These are phyloP conservation scores for Cicer arietinum DNA, from an alignment of 306 rosid genomes.

Conservation along the genomic window DNA sequence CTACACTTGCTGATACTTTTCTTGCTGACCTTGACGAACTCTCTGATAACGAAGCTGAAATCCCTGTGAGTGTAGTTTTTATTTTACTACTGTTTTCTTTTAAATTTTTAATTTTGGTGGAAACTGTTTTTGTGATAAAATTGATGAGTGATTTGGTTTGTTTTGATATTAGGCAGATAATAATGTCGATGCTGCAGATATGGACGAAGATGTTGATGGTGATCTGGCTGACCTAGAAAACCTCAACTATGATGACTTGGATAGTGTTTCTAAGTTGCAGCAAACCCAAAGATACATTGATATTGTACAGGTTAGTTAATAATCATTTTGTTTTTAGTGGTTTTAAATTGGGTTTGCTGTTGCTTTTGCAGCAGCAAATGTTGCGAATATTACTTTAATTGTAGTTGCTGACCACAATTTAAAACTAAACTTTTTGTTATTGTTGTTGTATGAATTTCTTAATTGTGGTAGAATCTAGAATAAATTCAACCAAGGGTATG, in stretches of 20 bases:
- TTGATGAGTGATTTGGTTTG: not conserved
- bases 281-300: constrained; percentile 77
- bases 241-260: constrained; percentile 90
- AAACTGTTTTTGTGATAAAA: not conserved
- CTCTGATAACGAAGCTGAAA: constrained; percentile 82
- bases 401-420: too few relatives aligned
- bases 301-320: constrained; percentile 67
- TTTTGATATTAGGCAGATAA: constrained; percentile 61
- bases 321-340: not conserved
- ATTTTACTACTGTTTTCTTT: not conserved
- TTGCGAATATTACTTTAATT: not conserved
- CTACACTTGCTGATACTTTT: constrained; percentile 91
- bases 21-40: constrained; percentile 94
- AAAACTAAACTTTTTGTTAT: not conserved
- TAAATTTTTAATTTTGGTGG: constrained; percentile 32
- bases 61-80: constrained; percentile 52
- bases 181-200: constrained; percentile 54
- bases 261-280: constrained; percentile 90
- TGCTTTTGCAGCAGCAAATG: not conserved
- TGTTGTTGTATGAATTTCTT: not conserved
- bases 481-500: not conserved
- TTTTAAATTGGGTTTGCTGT: not conserved
- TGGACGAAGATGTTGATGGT: too few relatives aligned
- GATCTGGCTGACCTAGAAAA: constrained; percentile 62
- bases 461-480: constrained; percentile 16